A percentile compares a stretch with the other conserved stretches of the same genome.
Conservation (phyloP, 2,329 filamentous ascomycete species). For the Penicillium sp. region DNA sequence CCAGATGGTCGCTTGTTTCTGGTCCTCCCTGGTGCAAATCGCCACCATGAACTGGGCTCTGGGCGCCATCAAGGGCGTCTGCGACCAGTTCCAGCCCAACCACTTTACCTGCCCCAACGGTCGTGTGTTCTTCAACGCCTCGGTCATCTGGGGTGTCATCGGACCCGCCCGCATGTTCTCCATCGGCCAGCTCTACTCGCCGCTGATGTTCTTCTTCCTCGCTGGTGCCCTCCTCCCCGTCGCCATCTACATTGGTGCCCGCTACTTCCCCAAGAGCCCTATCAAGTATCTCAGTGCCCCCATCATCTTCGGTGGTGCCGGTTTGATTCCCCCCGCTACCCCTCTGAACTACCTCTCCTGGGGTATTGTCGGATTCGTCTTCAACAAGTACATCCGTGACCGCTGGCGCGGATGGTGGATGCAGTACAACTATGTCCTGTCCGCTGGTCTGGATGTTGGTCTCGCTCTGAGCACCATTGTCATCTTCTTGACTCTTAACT, state of each 20-base stretch:
- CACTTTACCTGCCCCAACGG: constrained; percentile 60
- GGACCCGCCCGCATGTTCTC: constrained; percentile 70
- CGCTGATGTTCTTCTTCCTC: constrained; percentile 69
- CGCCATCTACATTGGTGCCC: constrained; percentile 60
- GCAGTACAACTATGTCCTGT: constrained; percentile 74
- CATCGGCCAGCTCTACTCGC: constrained; percentile 59
- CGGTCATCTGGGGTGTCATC: constrained; percentile 71
- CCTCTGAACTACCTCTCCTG: constrained; percentile 70
- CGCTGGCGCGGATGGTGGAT: constrained; percentile 71
- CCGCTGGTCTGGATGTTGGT: constrained; percentile 67
- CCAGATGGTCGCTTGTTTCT: constrained; percentile 52
- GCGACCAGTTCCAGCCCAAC: constrained; percentile 56
- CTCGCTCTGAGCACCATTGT: constrained; percentile 65
- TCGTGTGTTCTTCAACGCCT: constrained; percentile 65
- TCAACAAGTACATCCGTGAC: constrained; percentile 66
- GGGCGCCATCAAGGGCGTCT: constrained; percentile 62
- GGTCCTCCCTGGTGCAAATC: constrained; percentile 52
- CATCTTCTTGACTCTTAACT: constrained; percentile 66
- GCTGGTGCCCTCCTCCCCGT: constrained; percentile 63
- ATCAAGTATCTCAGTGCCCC: constrained; percentile 67
- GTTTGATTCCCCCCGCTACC: constrained; percentile 66
- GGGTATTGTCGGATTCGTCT: constrained; percentile 65
- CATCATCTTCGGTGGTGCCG: constrained; percentile 65
- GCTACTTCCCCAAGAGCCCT: constrained; percentile 59
- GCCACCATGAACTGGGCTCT: constrained; percentile 47